Percentiles rank a stretch among this genome's conserved stretches.
phyloP scores from a whole-genome alignment of 208 protist genomes.

The Trypanosoma cruzi region DNA sequence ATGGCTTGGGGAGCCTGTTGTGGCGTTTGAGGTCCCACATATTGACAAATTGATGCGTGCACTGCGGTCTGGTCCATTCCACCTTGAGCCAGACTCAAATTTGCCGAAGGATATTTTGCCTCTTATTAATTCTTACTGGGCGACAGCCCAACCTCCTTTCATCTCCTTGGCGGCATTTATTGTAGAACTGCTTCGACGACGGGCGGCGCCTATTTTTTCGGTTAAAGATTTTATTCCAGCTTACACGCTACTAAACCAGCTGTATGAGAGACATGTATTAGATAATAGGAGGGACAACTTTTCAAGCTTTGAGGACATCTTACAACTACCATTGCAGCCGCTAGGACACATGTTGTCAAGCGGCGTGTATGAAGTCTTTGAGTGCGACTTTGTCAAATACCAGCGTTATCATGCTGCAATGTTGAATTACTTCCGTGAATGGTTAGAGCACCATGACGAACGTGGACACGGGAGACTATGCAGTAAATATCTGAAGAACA shows the following conservation, averaged over 20 bases:
- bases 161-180: conserved; percentile 59
- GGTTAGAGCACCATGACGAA: conserved; percentile 29
- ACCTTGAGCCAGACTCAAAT: conserved; percentile 3
- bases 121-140: conserved; percentile 50
- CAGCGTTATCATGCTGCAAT: conserved; percentile 92
- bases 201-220: conserved; percentile 63
- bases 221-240: conserved; percentile 50
- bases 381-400: conserved; percentile 98
- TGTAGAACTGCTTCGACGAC: conserved; percentile 76
- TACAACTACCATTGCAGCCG: conserved; percentile 96
- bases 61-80: conserved; percentile 9
- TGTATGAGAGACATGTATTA: conserved; percentile 47
- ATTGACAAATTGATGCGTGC: conserved; percentile 32
- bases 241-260: conserved; percentile 67
- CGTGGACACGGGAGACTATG: conserved; percentile 36
- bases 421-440: conserved; percentile 63
- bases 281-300: conserved; percentile 63
- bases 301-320: conserved; percentile 86
- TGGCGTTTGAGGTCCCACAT: conserved; percentile 60
- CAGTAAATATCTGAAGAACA: conserved; percentile 7
- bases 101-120: conserved; percentile 50
- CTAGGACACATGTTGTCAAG: conserved; percentile 97
- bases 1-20: conserved; percentile 85
- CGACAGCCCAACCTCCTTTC: conserved; percentile 37
- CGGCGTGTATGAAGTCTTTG: conserved; percentile 98